phyloP scores from a whole-genome alignment of 2,329 filamentous ascomycete species.

The Penicillium sp. region DNA sequence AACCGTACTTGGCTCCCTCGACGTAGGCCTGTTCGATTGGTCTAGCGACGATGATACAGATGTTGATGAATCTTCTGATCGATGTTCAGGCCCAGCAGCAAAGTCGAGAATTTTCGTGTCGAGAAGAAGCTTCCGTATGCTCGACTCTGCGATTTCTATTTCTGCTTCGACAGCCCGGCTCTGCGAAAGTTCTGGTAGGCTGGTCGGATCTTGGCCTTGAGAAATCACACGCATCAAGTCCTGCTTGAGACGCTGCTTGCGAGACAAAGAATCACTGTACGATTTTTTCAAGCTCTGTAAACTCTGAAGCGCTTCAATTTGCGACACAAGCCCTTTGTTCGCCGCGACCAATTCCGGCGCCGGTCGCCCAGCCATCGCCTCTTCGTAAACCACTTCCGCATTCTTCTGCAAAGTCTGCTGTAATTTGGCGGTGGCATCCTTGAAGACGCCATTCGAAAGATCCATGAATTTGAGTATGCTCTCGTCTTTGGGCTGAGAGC shows the following conservation, averaged over 20 bases:
- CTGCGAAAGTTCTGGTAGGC: conserved; percentile 29
- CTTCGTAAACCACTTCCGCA: conserved; percentile 34
- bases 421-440: conserved; percentile 24
- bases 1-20: background rate
- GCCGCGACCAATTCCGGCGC: conserved; percentile 30
- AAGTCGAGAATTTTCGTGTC: conserved; percentile 25
- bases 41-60: background rate
- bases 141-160: conserved; percentile 29
- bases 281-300: conserved; percentile 25
- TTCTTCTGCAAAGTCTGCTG: conserved; percentile 29
- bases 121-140: conserved; percentile 30
- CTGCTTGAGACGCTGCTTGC: conserved; percentile 31
- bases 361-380: conserved; percentile 32
- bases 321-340: conserved; percentile 31
- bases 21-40: background rate
- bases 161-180: conserved; percentile 29
- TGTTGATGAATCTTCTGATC: background rate
- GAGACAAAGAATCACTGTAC: conserved; percentile 24
- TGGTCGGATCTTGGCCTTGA: conserved; percentile 28
- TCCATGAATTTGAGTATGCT: conserved; percentile 28
- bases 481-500: conserved; percentile 19
- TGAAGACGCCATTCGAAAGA: conserved; percentile 23
- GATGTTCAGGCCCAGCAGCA: background rate
- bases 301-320: conserved; percentile 34
- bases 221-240: conserved; percentile 32